Conservation (phyloP, 2,329 filamentous ascomycete genomes). For the Fusarium poae region DNA sequence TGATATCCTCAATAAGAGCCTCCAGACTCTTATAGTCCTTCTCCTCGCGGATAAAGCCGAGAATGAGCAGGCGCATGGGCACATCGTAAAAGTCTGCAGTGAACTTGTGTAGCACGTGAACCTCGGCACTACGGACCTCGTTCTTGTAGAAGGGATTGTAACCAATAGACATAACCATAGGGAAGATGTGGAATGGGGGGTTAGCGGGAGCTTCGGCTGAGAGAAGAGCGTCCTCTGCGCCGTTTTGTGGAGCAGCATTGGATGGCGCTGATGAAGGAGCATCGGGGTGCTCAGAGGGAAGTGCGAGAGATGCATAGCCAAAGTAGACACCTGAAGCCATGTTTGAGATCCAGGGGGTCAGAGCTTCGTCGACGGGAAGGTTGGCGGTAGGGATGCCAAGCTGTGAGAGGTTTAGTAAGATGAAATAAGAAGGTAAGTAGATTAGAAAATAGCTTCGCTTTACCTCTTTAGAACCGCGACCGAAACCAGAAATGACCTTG, state of each 20-base stretch:
- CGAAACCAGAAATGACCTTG: constrained; percentile 91
- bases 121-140: constrained; percentile 85
- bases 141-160: constrained; percentile 99
- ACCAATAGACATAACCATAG: constrained; percentile 93
- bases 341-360: constrained; percentile 70
- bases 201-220: constrained; percentile 31
- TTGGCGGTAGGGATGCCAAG: constrained; percentile 98
- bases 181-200: constrained; percentile 67
- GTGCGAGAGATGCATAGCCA: constrained; percentile 83
- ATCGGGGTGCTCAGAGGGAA: constrained; percentile 64
- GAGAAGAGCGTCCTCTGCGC: constrained; percentile 33
- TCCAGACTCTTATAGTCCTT: constrained; percentile 88
- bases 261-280: constrained; percentile 29
- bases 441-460: constrained; percentile 22
- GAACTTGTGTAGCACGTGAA: constrained; percentile 87
- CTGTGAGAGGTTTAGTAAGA: constrained; percentile 57
- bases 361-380: constrained; percentile 77
- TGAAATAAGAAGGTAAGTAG: not conserved
- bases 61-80: constrained; percentile 81
- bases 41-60: constrained; percentile 91
- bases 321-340: constrained; percentile 90
- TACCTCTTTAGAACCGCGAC: constrained; percentile 92
- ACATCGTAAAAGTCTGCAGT: constrained; percentile 85
- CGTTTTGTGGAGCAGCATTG: constrained; percentile 20
- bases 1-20: constrained; percentile 88